A percentile compares a stretch with the other conserved stretches of the same genome.
Evolutionary conservation across 2,329 filamentous ascomycete genomes (phyloP).

Genomic region (Pseudogymnoascus sp.): DNA sequence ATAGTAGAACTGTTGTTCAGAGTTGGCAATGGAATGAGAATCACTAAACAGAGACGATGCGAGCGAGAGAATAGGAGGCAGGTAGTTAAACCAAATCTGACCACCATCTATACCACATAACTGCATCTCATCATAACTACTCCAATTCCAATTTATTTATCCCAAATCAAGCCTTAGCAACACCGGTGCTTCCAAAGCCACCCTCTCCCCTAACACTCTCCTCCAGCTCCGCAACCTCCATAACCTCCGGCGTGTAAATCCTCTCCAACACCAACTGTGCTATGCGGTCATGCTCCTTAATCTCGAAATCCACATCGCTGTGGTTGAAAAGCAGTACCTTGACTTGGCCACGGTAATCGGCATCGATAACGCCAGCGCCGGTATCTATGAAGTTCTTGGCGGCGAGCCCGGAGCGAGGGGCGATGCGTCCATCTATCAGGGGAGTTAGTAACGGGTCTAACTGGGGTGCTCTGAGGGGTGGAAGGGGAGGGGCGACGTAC

Average conservation of each 20-base stretch:
- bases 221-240: slow-evolving; percentile 82
- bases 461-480: background rate
- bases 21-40: background rate
- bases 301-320: slow-evolving; percentile 69
- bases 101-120: slow-evolving; percentile 8
- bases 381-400: slow-evolving; percentile 95
- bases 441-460: background rate
- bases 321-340: slow-evolving; percentile 96
- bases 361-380: slow-evolving; percentile 93
- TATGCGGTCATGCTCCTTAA: slow-evolving; percentile 82
- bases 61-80: background rate
- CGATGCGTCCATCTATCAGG: slow-evolving; percentile 71
- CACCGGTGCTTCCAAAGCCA: slow-evolving; percentile 84
- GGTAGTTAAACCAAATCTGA: slow-evolving; percentile 6
- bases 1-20: background rate
- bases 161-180: slow-evolving; percentile 16
- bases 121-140: background rate
- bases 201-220: slow-evolving; percentile 86
- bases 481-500: slow-evolving; percentile 44
- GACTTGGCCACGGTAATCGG: slow-evolving; percentile 90
- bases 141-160: background rate
- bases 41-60: background rate
- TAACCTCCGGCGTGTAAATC: slow-evolving; percentile 86
- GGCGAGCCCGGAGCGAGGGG: slow-evolving; percentile 84
- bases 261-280: slow-evolving; percentile 92